Base-by-base conservation (phyloP, 352 stramenopile genomes). In the Pythium apleroticum region DNA sequence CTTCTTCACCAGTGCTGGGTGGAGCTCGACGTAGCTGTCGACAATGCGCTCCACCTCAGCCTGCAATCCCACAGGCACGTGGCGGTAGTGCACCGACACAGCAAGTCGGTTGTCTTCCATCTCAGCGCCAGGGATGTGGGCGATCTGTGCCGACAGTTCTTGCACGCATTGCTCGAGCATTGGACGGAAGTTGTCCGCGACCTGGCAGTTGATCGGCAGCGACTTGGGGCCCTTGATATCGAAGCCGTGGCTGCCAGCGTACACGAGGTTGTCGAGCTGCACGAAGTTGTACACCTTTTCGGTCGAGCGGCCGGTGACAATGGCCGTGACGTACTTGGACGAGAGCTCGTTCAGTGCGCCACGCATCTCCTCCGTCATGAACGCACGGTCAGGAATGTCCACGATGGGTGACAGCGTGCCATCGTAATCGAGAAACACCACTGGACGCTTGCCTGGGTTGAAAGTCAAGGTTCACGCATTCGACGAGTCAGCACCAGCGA, bases 41-140 rank as follows among this genome's bases (percentile, higher is more conserved):
- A 99, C 78, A 46, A 98, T 98, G 11, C 78, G 68, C 33, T 89
- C 74, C 6, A 98, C 91, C 1, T 90, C 60, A n/a, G 66, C 61
- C 50, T 89, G 77, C 11, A 83, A 66, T 7, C 50, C 37, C 20
- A 63, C 4, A 7, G 65, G 67, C 62, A 86, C 80, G 49, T 89
- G 77, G 52, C 83, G 78, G 68, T 95, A 95, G 66, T 93, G 86
- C 15, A 93, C 73, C 45, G 83, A 93, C 20, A 93, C 76, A 12
- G 80, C 80, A 19, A 93, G 79, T 15, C 80, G 65, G 63, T 93
- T 95, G 74, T 94, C 84, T 66, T 95, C 86, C 25, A 93, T 75
- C 69, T 88, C 75, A 1, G 77, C 77, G 19, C 81, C 80, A 6
- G 71, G 48, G 33, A 89, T 83, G 33, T 77, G 66, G 12, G 76